Evolutionary conservation across 768 basidiomycete genomes (phyloP), one percentile per base, ranked within the genome.

Genomic region (Gymnopilus junonius): DNA sequence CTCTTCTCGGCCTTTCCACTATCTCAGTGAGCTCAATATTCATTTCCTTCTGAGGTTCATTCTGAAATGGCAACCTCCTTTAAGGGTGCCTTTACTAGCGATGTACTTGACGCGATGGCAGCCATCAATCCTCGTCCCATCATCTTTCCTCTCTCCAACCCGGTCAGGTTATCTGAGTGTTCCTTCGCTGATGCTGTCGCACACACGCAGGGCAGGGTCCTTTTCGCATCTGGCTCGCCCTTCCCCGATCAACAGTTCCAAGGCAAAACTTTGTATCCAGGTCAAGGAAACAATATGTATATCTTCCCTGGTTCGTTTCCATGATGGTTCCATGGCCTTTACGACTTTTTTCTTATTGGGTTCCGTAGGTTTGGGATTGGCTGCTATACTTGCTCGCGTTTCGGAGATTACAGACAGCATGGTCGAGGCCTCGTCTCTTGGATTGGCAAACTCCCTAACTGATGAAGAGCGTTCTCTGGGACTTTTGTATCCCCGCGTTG

Each of bases 281-380:
- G 93, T 23, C 96, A 97, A 77, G 95, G 95, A 27, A 97, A 97
- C 75, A 98, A 97, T 76, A 95, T 95, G 93, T 92, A 91, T 74
- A 90, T 91, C 70, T 90, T 90, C 82, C 88, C 87, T 53, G 85
- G 87, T 86, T 37, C 25, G 71, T 69, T 59, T 50, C 61, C 58
- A 64, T 67, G 59, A 62, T 61, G n/a, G 39, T 60, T 40, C 37
- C 46, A 50, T 55, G 27, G 17, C 46, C 10, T 27, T 34, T 37
- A 31, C 34, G n/a, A 27, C 21, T 62, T 67, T 32, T n/a, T 57
- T 69, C 59, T 65, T 45, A 60, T 50, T 53, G 23, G 54, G 37
- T 72, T 70, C 67, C 73, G 29, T 23, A 79, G 90, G 92, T 43
- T 79, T 94, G 64, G 95, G 93, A n/a, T 80, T 94, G 34, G 93